Evolutionary conservation across 768 basidiomycete species (phyloP).

Genomic region (Kondoa malvinella): DNA sequence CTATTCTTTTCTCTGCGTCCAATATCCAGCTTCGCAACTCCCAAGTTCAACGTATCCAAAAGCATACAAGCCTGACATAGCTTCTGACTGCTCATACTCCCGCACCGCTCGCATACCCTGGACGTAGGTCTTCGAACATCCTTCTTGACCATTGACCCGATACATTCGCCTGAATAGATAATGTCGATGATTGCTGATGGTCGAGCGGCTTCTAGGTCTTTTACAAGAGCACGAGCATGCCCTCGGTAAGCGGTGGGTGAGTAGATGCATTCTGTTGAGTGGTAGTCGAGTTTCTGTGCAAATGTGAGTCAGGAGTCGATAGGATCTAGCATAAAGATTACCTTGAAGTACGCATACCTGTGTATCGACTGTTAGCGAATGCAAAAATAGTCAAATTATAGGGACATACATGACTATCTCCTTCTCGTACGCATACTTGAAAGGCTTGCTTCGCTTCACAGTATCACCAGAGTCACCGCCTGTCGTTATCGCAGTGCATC

Average conservation of each 20-base stretch:
- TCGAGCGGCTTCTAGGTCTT: constrained; percentile 82
- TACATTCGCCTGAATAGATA: constrained; percentile 28
- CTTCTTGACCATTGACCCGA: constrained; percentile 22
- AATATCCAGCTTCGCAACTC: constrained; percentile 23
- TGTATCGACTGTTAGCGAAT: background rate
- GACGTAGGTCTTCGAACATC: constrained; percentile 18
- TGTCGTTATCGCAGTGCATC: constrained; percentile 88
- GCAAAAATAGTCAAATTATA: constrained; percentile 44
- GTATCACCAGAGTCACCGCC: constrained; percentile 67
- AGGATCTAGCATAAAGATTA: too few relatives aligned
- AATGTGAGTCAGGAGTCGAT: background rate
- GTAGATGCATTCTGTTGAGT: constrained; percentile 98
- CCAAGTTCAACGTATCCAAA: constrained; percentile 26
- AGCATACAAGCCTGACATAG: constrained; percentile 49
- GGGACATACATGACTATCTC: constrained; percentile 97
- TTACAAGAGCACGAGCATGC: constrained; percentile 81
- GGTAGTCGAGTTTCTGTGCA: constrained; percentile 76
- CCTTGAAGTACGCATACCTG: constrained; percentile 18
- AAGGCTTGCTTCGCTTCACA: constrained; percentile 93
- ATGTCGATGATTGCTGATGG: constrained; percentile 95
- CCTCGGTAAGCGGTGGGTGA: constrained; percentile 97
- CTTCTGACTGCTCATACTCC: constrained; percentile 91
- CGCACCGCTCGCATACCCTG: constrained; percentile 59
- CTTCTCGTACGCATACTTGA: constrained; percentile 98
- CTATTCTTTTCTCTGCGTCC: background rate